phyloP scores from a whole-genome alignment of 2,329 filamentous ascomycete species.

The Pestalotiopsis sp. region DNA sequence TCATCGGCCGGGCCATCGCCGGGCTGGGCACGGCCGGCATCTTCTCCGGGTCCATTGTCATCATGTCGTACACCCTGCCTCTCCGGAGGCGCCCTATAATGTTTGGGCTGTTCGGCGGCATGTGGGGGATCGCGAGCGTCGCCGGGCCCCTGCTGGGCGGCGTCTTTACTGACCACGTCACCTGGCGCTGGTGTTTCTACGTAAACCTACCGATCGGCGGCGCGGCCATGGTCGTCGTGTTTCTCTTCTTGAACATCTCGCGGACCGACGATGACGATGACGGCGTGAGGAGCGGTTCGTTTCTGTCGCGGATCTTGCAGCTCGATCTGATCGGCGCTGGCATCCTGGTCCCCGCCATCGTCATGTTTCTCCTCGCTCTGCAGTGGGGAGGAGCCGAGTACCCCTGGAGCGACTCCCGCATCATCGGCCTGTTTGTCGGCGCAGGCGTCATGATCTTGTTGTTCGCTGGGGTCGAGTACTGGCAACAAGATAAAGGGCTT shows the following conservation, averaged over 20 bases:
- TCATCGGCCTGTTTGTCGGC: slow-evolving; percentile 56
- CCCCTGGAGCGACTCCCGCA: slow-evolving; percentile 49
- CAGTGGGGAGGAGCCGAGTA: slow-evolving; percentile 59
- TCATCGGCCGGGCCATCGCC: slow-evolving; percentile 31
- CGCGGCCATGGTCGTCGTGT: slow-evolving; percentile 50
- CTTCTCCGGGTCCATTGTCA: slow-evolving; percentile 30
- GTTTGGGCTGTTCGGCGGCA: slow-evolving; percentile 17
- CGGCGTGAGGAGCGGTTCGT: slow-evolving; percentile 24
- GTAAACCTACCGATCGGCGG: slow-evolving; percentile 45
- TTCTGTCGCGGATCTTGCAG: slow-evolving; percentile 42
- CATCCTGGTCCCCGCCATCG: slow-evolving; percentile 54
- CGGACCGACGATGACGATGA: slow-evolving; percentile 33
- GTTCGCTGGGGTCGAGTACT: slow-evolving; percentile 51
- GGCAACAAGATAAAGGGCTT: slow-evolving; percentile 50
- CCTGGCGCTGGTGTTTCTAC: slow-evolving; percentile 26
- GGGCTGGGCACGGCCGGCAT: slow-evolving; percentile 32
- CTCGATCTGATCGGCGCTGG: slow-evolving; percentile 53
- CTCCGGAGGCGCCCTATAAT: slow-evolving; percentile 21
- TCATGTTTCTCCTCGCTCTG: slow-evolving; percentile 57
- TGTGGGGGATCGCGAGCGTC: slow-evolving; percentile 21
- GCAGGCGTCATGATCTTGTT: slow-evolving; percentile 46
- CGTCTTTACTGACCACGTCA: slow-evolving; percentile 19
- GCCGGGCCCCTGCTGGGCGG: slow-evolving; percentile 21
- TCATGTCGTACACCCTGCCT: slow-evolving; percentile 22
- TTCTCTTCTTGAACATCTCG: slow-evolving; percentile 48